Evolutionary conservation across 202 grass and related monocot genomes (phyloP), one percentile per base, ranked within the genome.

Genomic region (Elaeis oleifera): DNA sequence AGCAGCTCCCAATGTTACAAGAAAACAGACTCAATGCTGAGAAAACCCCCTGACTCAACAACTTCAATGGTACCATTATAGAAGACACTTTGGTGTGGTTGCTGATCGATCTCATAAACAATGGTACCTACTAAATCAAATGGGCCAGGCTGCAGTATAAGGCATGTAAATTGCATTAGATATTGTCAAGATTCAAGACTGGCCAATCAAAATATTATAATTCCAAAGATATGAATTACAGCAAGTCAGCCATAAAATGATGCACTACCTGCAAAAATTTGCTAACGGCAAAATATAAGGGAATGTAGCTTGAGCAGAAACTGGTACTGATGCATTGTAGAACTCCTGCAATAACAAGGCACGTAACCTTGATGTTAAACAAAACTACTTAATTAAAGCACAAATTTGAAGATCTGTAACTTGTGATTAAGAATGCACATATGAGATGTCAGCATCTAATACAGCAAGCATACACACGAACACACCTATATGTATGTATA

Each of bases 121-220:
- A 99, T 99, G 55, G 74, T 84, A 26, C 88, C 94, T 71, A 92
- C 94, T 58, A 99, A 81, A 76, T 94, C 94, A 84, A 92, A 99
- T 23, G 88, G 77, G 36, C 94, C 94, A 75, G 94, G 79, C 94
- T 99, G 84, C 73, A 86, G 53, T n/a, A 31, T 6, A 50, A 23
- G 36, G 13, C 13, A 14, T 44, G 8, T 14, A 44, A 44, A 44
- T 44, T 44, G 9, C 11, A 44, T 44, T 44, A 79, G 19, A 58
- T 31, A 25, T 62, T 22, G 54, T 31, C 28, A 31, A 31, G 28
- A 31, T 31, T 31, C 56, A 53, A 50, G 17, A 50, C 62, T 16
- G 36, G 36, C 36, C 36, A 44, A 44, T 13, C 36, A 44, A 44
- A 44, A 44, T 44, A 44, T 44, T 44, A 31, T 44, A 44, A 44